Conservation (phyloP, 441 rosid genomes). For the Dalechampia spathulata region DNA sequence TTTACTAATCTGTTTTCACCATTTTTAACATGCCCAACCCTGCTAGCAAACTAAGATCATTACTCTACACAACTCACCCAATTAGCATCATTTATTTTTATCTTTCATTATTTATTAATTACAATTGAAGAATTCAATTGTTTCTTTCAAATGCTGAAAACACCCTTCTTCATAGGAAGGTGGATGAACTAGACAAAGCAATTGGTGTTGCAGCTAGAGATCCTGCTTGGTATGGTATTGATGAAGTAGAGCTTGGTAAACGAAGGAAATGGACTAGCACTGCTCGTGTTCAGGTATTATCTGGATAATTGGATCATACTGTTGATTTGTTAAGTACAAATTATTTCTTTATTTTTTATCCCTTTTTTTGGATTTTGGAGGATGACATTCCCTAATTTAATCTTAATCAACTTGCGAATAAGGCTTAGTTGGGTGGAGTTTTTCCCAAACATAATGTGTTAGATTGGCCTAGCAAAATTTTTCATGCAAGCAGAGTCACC, state of each 20-base stretch:
- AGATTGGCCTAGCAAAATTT: conserved; percentile 3
- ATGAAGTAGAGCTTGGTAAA: conserved; percentile 72
- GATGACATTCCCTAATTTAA: too few species aligned
- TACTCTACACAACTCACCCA: neutral
- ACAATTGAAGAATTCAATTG: conserved; percentile 11
- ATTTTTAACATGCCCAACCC: neutral
- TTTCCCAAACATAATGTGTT: too few species aligned
- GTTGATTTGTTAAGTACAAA: too few species aligned
- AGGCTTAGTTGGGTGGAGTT: too few species aligned
- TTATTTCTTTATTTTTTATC: neutral
- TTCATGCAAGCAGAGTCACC: neutral
- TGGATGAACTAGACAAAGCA: conserved; percentile 93
- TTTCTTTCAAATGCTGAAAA: conserved; percentile 34
- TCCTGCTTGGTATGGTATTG: conserved; percentile 86
- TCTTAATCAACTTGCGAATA: too few species aligned
- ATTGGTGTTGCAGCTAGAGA: conserved; percentile 83
- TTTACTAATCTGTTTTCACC: too few species aligned
- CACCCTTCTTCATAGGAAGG: conserved; percentile 73
- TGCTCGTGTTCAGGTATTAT: conserved; percentile 71
- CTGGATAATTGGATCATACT: conserved; percentile 7
- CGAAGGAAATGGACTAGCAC: conserved; percentile 93
- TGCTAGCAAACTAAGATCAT: neutral
- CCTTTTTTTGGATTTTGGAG: neutral
- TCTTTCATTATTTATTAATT: conserved; percentile 4
- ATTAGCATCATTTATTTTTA: neutral